Conservation (phyloP, 1,284 basidiomycete species). For the Cryptococcus hybrid region DNA sequence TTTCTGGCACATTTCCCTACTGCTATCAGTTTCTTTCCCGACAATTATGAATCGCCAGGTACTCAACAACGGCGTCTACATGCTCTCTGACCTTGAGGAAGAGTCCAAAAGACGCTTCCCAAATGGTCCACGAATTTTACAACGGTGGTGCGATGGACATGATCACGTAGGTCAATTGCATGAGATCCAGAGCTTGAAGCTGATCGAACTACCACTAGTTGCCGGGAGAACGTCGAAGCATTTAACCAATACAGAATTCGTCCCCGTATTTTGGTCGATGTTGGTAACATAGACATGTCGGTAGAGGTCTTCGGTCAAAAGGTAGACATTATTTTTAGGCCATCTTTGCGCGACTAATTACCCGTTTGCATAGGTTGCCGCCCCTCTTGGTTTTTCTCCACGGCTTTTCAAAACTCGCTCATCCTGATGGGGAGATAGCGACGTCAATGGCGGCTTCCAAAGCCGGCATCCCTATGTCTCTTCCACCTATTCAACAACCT, state of each 20-base stretch:
- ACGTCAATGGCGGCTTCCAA: constrained; percentile 29
- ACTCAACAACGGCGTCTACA: no score
- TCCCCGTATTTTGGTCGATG: constrained; percentile 31
- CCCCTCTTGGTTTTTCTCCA: constrained; percentile 31
- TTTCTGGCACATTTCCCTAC: no score
- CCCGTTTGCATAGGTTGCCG: no score
- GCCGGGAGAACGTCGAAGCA: constrained; percentile 25
- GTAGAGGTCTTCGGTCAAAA: constrained; percentile 16
- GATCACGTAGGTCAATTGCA: constrained; percentile 11
- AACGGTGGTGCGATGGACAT: constrained; percentile 29
- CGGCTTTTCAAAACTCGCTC: constrained; percentile 37
- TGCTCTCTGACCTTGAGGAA: constrained; percentile 18
- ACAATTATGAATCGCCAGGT: constrained; percentile 7
- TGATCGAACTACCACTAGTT: constrained; percentile 1
- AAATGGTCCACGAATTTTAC: constrained; percentile 19
- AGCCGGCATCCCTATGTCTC: constrained; percentile 23
- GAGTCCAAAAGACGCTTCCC: constrained; percentile 13
- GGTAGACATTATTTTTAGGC: constrained; percentile 7
- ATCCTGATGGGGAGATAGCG: constrained; percentile 29
- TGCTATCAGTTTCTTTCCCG: background rate
- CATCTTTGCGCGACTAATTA: no score
- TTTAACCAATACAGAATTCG: constrained; percentile 31
- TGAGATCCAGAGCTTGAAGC: background rate
- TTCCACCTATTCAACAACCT: constrained; percentile 29
- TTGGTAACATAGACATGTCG: constrained; percentile 22